Conservation (phyloP, 1,284 basidiomycete genomes). For the Heliocybe sulcata region DNA sequence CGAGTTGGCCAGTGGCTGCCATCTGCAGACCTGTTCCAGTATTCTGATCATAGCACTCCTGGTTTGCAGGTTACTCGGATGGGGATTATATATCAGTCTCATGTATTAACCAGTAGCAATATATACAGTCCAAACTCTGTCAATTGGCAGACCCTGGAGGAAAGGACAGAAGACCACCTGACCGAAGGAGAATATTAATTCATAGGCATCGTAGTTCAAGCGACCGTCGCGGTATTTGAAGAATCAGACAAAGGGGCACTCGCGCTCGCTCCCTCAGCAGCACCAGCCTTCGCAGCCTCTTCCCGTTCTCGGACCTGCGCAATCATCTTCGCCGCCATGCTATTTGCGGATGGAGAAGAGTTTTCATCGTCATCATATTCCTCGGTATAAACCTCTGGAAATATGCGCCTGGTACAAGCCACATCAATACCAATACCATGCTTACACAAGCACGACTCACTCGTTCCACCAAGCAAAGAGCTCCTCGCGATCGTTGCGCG, state of each 20-base stretch:
- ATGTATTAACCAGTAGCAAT: too few relatives aligned
- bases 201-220: too few relatives aligned
- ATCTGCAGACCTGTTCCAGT: not conserved
- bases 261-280: not conserved
- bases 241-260: not conserved
- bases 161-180: too few relatives aligned
- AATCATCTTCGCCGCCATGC: not conserved
- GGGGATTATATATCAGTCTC: too few relatives aligned
- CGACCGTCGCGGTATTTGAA: not conserved
- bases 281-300: not conserved
- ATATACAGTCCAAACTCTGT: too few relatives aligned
- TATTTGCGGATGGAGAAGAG: not conserved
- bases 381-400: not conserved
- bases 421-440: not conserved
- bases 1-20: not conserved
- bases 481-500: not conserved
- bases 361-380: not conserved
- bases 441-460: not conserved
- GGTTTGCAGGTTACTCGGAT: too few relatives aligned
- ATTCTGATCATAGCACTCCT: too few relatives aligned
- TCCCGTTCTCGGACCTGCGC: not conserved
- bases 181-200: too few relatives aligned
- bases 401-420: not conserved
- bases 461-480: not conserved
- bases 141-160: too few relatives aligned